Percentiles rank a stretch among this genome's conserved stretches.
These are phyloP conservation scores for Chaetomium cochliodes DNA, from an alignment of 495 filamentous ascomycete genomes.

Conservation along the genomic window DNA sequence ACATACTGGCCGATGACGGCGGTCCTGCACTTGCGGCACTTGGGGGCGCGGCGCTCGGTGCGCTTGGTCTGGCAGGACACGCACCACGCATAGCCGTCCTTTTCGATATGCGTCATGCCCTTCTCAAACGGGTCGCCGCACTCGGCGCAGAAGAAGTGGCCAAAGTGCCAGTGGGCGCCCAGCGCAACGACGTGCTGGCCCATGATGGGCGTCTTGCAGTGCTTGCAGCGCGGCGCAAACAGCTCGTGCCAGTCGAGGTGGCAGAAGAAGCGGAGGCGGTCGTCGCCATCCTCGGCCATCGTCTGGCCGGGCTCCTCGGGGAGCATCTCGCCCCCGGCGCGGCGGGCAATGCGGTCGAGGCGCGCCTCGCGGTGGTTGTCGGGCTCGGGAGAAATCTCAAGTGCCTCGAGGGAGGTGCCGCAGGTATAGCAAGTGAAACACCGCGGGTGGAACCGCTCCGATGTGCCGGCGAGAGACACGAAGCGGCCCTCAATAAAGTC, in stretches of 20 bases:
- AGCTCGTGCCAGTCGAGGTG: slow-evolving; percentile 97
- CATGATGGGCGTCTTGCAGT: slow-evolving; percentile 97
- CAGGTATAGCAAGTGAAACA: slow-evolving; percentile 93
- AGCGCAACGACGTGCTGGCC: slow-evolving; percentile 91
- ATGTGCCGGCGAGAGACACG: slow-evolving; percentile 67
- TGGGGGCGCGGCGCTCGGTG: slow-evolving; percentile 66
- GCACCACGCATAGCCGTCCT: slow-evolving; percentile 99
- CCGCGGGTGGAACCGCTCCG: slow-evolving; percentile 81
- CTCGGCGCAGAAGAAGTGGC: slow-evolving; percentile 99
- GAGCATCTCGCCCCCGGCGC: slow-evolving; percentile 57
- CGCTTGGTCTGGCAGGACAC: slow-evolving; percentile 87
- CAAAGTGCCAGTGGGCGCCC: slow-evolving; percentile 92
- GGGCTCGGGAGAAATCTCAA: slow-evolving; percentile 94
- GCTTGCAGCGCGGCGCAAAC: slow-evolving; percentile 90
- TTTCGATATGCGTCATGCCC: slow-evolving; percentile 87
- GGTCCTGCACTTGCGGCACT: slow-evolving; percentile 80
- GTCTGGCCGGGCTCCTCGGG: slow-evolving; percentile 56
- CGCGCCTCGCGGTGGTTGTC: slow-evolving; percentile 65
- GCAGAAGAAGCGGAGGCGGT: slow-evolving; percentile 81
- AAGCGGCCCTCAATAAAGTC: slow-evolving; percentile 85
- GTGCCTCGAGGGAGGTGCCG: slow-evolving; percentile 81
- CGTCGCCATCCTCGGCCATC: slow-evolving; percentile 66
- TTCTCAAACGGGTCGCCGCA: slow-evolving; percentile 93
- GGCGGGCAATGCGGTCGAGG: slow-evolving; percentile 63
- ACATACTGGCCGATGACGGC: slow-evolving; percentile 86